Conservation (phyloP, 768 basidiomycete species). For the Amanita phalloides region DNA sequence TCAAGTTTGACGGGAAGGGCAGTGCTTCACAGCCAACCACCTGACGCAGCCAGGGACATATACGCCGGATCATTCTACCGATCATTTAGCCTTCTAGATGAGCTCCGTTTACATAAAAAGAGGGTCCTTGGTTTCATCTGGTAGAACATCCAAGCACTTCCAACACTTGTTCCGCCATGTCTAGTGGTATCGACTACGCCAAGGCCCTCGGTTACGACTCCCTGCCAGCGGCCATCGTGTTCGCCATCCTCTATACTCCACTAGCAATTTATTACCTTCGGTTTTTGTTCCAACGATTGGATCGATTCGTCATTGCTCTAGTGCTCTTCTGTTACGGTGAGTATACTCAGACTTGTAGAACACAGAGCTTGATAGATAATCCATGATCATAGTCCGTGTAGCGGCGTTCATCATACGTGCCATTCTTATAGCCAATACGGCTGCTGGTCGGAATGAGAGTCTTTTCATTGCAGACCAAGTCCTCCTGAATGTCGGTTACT, state of each 20-base stretch:
- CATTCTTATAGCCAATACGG: slow-evolving; percentile 18
- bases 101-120: background rate
- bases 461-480: slow-evolving; percentile 28
- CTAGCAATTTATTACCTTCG: slow-evolving; percentile 19
- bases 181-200: slow-evolving; percentile 20
- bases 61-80: too few relatives aligned
- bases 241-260: slow-evolving; percentile 23
- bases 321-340: slow-evolving; percentile 27
- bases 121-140: background rate
- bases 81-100: too few relatives aligned
- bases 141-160: background rate
- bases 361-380: background rate
- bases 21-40: too few relatives aligned
- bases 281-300: slow-evolving; percentile 14
- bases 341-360: slow-evolving; percentile 7
- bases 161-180: background rate
- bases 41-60: too few relatives aligned
- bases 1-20: too few relatives aligned
- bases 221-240: slow-evolving; percentile 21
- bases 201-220: slow-evolving; percentile 22
- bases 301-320: slow-evolving; percentile 18
- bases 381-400: slow-evolving; percentile 22
- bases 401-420: slow-evolving; percentile 30
- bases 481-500: slow-evolving; percentile 30
- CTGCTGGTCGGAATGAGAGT: slow-evolving; percentile 19